Evolutionary conservation across 2,329 filamentous ascomycete genomes (phyloP), one percentile per base, ranked within the genome.

Genomic region (Cytospora chrysosperma): DNA sequence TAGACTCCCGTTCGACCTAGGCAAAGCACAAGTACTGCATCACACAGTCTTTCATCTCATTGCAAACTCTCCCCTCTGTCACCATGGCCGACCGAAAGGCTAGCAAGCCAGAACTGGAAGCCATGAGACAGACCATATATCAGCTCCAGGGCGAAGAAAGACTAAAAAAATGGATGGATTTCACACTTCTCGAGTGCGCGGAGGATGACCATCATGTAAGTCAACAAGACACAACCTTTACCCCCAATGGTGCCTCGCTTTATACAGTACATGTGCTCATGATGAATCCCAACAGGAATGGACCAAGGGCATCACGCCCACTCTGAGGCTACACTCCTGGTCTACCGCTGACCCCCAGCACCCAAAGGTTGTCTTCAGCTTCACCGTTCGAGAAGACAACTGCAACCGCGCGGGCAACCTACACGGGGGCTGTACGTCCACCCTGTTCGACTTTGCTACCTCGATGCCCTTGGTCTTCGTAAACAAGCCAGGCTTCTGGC

Each of bases 371-470:
- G 50, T 59, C 5, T 61, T 65, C 49, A 58, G 55, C 64, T 83
- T 81, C 72, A 81, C 76, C 3, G 80, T 85, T 28, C 78, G 81
- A 62, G 73, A 75, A 0, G 68, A 75, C 4, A 82, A 88, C 75
- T 80, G 78, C 73, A 88, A 88, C 73, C 74, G 78, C 7, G 63
- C 81, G 17, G 73, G 74, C 28, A 88, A 82, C 74, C 75, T 89
- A 61, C 86, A 88, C 70, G 86, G 85, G 59, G 86, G 86, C 21
- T 88, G 85, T 67, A 80, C 85, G 0, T 83, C 89, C 2, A 88
- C 88, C 0, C 75, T 92, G 4, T 88, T 91, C 68, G 90, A 92
- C 75, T 77, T 84, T 63, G 81, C 85, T 68, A 91, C 89, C 0
- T 85, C 85, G 3, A 72, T 85, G 21, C 78, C 85, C 4, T 74